Conservation (phyloP, 169 alveolate species). For the Plasmodium malariae region DNA sequence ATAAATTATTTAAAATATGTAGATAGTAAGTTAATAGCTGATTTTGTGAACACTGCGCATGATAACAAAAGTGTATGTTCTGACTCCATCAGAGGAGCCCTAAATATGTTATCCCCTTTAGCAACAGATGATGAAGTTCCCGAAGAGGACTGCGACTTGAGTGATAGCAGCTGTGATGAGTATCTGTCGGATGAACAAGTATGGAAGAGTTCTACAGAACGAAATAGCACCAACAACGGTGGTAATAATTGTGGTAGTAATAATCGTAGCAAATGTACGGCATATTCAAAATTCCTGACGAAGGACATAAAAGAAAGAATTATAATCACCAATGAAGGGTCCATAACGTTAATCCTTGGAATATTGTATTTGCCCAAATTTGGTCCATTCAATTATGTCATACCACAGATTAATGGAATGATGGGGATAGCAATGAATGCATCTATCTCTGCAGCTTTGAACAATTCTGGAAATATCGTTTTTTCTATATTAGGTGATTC, state of each 20-base stretch:
- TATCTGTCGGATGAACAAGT: background rate
- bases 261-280: background rate
- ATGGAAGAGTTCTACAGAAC: background rate
- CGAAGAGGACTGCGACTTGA: constrained; percentile 31
- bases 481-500: constrained; percentile 75
- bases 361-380: constrained; percentile 61
- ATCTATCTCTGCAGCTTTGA: constrained; percentile 37
- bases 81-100: too few relatives aligned
- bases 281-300: constrained; percentile 6
- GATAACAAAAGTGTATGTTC: background rate
- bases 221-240: background rate
- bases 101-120: background rate
- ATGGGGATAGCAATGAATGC: constrained; percentile 77
- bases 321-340: constrained; percentile 62
- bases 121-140: constrained; percentile 5
- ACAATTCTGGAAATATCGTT: constrained; percentile 18
- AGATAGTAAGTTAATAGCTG: background rate
- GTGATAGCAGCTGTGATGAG: constrained; percentile 30
- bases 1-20: constrained; percentile 25
- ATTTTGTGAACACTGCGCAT: background rate
- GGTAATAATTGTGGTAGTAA: background rate
- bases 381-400: constrained; percentile 50
- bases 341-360: constrained; percentile 52
- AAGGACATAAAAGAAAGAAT: constrained; percentile 36
- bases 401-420: constrained; percentile 74